These are phyloP conservation scores for Chaetomiaceae sp. DNA, from an alignment of 2,329 filamentous ascomycete species.

Conservation along the genomic window DNA sequence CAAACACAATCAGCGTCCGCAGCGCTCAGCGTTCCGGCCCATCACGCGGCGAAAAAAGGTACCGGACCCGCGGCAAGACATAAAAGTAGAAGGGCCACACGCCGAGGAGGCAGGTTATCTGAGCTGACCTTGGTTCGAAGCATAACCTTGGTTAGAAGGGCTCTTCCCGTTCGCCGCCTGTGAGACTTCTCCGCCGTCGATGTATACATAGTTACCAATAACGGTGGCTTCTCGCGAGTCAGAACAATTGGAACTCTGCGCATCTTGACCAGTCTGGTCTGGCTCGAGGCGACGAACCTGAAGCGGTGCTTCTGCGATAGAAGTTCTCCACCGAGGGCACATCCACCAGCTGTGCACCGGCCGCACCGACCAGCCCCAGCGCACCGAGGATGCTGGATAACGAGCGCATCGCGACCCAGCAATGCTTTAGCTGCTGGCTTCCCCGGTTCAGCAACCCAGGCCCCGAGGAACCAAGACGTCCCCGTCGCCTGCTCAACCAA, in stretches of 20 bases:
- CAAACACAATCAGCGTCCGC: background rate
- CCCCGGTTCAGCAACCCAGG: no score
- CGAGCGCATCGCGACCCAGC: constrained; percentile 3
- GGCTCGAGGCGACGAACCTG: constrained; percentile 2
- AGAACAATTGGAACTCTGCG: no score
- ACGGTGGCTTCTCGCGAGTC: constrained; percentile 12
- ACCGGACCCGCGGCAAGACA: no score
- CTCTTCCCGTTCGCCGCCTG: constrained; percentile 11
- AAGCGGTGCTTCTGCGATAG: constrained; percentile 3
- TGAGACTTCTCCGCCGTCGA: constrained; percentile 22
- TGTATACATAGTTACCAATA: constrained; percentile 22
- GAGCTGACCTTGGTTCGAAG: background rate
- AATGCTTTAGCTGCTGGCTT: background rate
- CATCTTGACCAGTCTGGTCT: background rate
- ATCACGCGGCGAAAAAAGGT: no score
- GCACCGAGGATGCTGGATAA: constrained; percentile 1
- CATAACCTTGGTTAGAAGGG: background rate
- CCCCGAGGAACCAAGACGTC: no score
- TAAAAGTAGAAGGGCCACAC: no score
- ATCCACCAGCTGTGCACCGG: constrained; percentile 4
- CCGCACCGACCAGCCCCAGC: background rate
- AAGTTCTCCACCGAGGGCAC: constrained; percentile 9
- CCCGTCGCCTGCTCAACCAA: background rate
- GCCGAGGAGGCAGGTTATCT: background rate
- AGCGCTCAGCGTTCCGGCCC: no score